Evolutionary conservation across 305 asterid species (phyloP), one percentile per base, ranked within the genome.

Genomic region (Fraxinus nigra): DNA sequence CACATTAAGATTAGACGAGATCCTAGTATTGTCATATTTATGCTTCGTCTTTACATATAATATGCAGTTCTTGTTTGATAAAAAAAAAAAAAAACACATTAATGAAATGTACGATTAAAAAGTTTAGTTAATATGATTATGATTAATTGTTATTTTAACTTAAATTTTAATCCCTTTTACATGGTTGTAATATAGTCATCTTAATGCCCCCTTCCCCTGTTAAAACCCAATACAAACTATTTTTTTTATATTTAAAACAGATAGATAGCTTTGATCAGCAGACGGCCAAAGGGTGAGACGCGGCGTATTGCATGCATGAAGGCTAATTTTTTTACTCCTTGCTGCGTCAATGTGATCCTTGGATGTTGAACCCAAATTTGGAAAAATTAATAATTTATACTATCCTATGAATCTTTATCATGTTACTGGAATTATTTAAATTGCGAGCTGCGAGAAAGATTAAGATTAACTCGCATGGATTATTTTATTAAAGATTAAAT

Each of bases 211-310:
- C 46, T 38, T 38, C 46, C 46, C 46, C 46, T 38, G 46, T 38
- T 38, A 10, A 8, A 11, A 8, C 46, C 46, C 13, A 8, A 38
- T 38, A 38, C 46, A 1, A 8, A 8, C 46, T 38, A 38, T 34
- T 37, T 7, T 78, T 3, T 43, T 85, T 32, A n/a, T 56, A 59
- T 59, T 20, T 59, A 6, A 18, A 84, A 56, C 78, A 75, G 34
- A 84, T 82, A 67, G 32, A 82, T 78, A 37, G 70, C 85, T 84
- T 86, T 24, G 26, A 24, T 84, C 84, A 82, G 72, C 79, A 72
- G 51, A 78, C 46, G 84, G 87, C 79, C 78, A 83, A 83, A 35
- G 72, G 81, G 59, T 78, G 86, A 82, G 85, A 87, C 82, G 84
- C 86, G 82, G 85, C 83, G 43, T 65, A 83, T 73, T 54, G 56